phyloP scores from a whole-genome alignment of 2,329 filamentous ascomycete species.

The Diaporthe vexans region DNA sequence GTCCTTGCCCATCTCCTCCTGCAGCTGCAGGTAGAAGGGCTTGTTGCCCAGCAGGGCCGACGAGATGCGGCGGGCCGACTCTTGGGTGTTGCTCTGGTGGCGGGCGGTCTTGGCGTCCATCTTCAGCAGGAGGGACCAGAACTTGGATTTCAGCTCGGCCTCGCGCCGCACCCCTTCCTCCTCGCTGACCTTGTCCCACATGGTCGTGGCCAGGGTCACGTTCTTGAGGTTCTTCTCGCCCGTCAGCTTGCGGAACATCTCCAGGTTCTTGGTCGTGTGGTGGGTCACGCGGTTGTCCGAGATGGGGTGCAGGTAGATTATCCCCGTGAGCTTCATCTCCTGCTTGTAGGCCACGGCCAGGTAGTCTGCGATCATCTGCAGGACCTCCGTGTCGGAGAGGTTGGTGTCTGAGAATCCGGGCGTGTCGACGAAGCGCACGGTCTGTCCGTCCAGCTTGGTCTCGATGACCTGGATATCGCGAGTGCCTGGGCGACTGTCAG shows the following conservation, averaged over 20 bases:
- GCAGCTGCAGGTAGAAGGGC: conserved; percentile 76
- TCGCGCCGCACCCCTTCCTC: conserved; percentile 47
- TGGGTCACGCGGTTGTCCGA: conserved; percentile 57
- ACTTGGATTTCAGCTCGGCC: conserved; percentile 52
- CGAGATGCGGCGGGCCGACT: conserved; percentile 45
- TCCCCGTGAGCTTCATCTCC: conserved; percentile 54
- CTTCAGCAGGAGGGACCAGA: conserved; percentile 53
- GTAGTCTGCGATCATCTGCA: conserved; percentile 57
- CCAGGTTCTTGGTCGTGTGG: conserved; percentile 55
- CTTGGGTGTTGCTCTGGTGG: conserved; percentile 37
- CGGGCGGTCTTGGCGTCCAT: conserved; percentile 48
- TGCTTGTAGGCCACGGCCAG: conserved; percentile 51
- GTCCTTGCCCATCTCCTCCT: conserved; percentile 74
- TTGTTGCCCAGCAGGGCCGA: conserved; percentile 66
- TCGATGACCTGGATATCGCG: conserved; percentile 49
- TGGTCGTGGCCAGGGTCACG: conserved; percentile 58
- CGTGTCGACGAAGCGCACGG: conserved; percentile 57
- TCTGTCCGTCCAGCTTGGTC: conserved; percentile 47
- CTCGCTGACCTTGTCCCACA: conserved; percentile 56
- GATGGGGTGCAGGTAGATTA: conserved; percentile 63
- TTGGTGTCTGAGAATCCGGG: conserved; percentile 63
- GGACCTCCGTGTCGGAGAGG: conserved; percentile 58
- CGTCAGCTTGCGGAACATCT: conserved; percentile 60
- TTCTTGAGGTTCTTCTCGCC: conserved; percentile 56
- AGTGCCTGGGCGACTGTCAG: conserved; percentile 46